These are phyloP conservation scores for Lepiota brunneoincarnata DNA, from an alignment of 768 basidiomycete species.

Conservation along the genomic window DNA sequence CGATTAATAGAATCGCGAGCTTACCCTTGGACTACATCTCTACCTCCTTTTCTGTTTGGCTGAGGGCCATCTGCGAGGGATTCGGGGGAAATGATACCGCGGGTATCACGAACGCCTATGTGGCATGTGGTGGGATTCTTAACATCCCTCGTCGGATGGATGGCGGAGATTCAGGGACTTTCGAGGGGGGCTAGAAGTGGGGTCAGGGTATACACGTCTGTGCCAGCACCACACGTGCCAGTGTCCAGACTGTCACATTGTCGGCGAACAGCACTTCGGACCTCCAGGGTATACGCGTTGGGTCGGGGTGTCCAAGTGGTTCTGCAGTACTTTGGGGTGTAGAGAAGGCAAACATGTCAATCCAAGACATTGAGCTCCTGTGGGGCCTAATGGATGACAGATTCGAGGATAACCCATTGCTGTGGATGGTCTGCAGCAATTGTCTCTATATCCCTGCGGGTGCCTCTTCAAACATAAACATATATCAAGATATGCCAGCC, in stretches of 20 bases:
- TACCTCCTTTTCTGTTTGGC: not conserved
- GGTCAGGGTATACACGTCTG: constrained; percentile 17
- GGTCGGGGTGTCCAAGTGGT: not conserved
- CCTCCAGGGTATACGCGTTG: not conserved
- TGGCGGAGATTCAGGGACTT: constrained; percentile 16
- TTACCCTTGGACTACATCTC: constrained; percentile 1
- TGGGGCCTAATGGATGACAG: not conserved
- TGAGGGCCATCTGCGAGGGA: constrained; percentile 11
- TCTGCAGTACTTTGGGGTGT: not conserved
- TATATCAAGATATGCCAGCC: not conserved
- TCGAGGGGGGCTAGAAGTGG: constrained; percentile 16
- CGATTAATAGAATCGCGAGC: not conserved
- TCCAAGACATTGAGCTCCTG: not conserved
- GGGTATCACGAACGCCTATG: constrained; percentile 17
- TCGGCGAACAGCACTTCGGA: not conserved
- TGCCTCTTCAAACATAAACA: not conserved
- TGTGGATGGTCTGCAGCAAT: not conserved
- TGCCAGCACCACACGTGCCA: constrained; percentile 13
- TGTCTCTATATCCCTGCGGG: not conserved
- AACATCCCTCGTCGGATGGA: constrained; percentile 18
- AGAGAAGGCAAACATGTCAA: not conserved
- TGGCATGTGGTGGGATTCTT: constrained; percentile 16
- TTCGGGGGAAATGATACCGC: constrained; percentile 17
- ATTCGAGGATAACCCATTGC: not conserved
- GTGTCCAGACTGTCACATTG: not conserved